These are phyloP conservation scores for Pyrenula massariospora DNA, from an alignment of 495 filamentous ascomycete genomes.

Conservation along the genomic window DNA sequence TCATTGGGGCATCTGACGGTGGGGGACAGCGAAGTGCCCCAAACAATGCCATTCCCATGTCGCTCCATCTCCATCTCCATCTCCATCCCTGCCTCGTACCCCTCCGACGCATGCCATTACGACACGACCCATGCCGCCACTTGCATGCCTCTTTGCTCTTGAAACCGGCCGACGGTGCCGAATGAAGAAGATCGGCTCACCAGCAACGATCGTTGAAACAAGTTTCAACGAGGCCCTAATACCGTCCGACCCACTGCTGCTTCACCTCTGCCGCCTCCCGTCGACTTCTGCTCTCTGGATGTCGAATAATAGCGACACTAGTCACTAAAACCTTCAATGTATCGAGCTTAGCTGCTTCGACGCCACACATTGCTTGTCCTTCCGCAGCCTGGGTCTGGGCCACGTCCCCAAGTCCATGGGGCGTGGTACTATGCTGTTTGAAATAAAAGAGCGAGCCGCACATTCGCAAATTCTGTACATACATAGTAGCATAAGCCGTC, in stretches of 20 bases:
- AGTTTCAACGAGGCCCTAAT: neutral
- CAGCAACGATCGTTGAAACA: too few relatives aligned
- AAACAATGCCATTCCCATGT: too few relatives aligned
- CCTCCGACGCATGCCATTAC: neutral
- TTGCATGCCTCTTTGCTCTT: neutral
- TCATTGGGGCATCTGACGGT: neutral
- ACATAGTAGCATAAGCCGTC: neutral
- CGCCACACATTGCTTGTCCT: too few relatives aligned
- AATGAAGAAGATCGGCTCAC: neutral
- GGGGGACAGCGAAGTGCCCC: too few relatives aligned
- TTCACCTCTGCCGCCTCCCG: neutral
- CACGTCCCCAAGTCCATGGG: neutral
- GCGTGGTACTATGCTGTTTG: neutral
- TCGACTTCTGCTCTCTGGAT: too few relatives aligned
- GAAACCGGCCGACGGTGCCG: neutral
- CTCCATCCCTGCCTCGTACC: neutral
- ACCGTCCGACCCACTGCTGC: neutral
- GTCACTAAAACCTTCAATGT: too few relatives aligned
- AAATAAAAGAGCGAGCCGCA: neutral
- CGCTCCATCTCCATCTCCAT: too few relatives aligned
- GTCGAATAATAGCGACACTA: too few relatives aligned
- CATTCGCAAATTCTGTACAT: too few relatives aligned
- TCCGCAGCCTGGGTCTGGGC: too few relatives aligned
- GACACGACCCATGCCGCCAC: neutral
- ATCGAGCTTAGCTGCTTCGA: too few relatives aligned